Base-by-base conservation (phyloP, 2,329 filamentous ascomycete genomes). In the Fusarium papillatum region DNA sequence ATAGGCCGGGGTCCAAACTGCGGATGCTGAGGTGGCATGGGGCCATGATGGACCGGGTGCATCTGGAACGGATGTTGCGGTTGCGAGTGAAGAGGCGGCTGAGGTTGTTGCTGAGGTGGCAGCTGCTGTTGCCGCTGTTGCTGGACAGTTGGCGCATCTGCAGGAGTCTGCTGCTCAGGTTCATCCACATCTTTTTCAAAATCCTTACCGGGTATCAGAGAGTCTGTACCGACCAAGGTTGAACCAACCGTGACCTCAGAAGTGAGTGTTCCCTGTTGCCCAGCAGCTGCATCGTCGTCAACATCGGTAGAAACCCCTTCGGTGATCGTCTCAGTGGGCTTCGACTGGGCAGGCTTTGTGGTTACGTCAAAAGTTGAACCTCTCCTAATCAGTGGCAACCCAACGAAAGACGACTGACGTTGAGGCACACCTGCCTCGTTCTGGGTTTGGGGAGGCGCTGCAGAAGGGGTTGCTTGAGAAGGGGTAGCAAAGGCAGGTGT, bases 331-430 rank as follows among this genome's bases (percentile, higher is more conserved):
- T 79, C 82, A 38, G 81, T 80, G 41, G 81, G 80, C 66, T 78
- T 81, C 34, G 79, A 72, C 41, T 79, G 82, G 41, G 81, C 81
- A 36, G 81, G 81, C 67, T 78, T 82, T 38, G 81, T 75, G 26
- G 76, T 81, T 22, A 88, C 75, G 22, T 88, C 88, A 80, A 93
- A 90, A 5, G 89, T 90, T 19, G 91, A 92, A 17, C 86, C 87
- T 38, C 90, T 86, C 57, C 90, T 87, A 69, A 93, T 91, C 2
- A 89, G 90, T 5, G 91, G 91, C 43, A 93, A 81, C 1, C 89
- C 89, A 26, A 88, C 83, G 73, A 92, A 92, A 2, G 89, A 90
- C 2, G 87, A 84, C 14, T 86, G 83, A 38, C 87, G 85, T 46
- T 85, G 82, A 41, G 85, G 83, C n/a, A 76, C 76, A 59, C 80